Evolutionary conservation across 441 rosid species (phyloP), one percentile per base, ranked within the genome.

Genomic region (Hypseocharis bilobata): DNA sequence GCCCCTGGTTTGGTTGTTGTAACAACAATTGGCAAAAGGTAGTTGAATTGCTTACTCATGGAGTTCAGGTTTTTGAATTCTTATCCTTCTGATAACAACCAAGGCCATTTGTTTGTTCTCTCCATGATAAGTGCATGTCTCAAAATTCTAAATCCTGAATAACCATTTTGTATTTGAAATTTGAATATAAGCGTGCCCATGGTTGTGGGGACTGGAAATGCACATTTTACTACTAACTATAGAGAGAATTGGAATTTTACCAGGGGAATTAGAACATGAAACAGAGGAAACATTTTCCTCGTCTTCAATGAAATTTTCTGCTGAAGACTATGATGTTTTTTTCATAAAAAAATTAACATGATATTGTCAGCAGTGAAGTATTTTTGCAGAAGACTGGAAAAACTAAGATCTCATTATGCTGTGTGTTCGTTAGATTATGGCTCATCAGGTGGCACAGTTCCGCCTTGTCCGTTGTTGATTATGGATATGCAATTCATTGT

Each of bases 11-110:
- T 75, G 74, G 68, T 84, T 95, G 95, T 78, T 95, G 99, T 77
- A 89, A 89, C 75, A 88, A 88, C 82, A 95, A 85, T 79, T 95
- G 98, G 98, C 93, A 92, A 74, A 95, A 88, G 98, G 99, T 95
- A 84, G 78, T 73, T 72, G 57, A 64, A 66, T 34, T 51, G 10
- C 11, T 51, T 51, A 28, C 23, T 72, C 63, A 23, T 63, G 27
- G 70, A 61, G 60, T 26, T 49, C 38, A 52, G 59, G 67, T 56
- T 63, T 2, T 28, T 14, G 1, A 47, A 47, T 47, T 47, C 23
- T 30, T 47, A 64, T 60, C 36, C 20, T 56, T 6, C 44, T 57
- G 36, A 5, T 5, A 13, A n/a, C 38, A 14, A n/a, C 32, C 36
- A 14, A 14, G n/a, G 20, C 20, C 42, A 6, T n/a, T 52, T 19